Evolutionary conservation across 768 basidiomycete genomes (phyloP).

Genomic region (Hebeloma cylindrosporum): DNA sequence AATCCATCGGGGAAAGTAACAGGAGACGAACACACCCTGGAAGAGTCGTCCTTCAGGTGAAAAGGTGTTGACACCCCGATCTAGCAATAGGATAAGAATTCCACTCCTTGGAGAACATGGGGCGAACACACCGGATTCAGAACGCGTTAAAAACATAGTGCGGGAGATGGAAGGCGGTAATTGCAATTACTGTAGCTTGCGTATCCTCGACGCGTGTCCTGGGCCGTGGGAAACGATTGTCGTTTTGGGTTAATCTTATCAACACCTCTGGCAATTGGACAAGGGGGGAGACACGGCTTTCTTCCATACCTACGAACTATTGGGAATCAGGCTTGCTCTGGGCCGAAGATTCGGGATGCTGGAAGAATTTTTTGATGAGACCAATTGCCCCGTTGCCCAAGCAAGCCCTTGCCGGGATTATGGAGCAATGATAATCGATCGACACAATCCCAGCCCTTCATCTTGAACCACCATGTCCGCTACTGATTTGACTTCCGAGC

Average conservation of each 20-base stretch:
- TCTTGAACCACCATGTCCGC: slow-evolving; percentile 31
- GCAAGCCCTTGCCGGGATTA: too few species aligned
- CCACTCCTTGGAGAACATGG: neutral
- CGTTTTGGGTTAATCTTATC: slow-evolving; percentile 35
- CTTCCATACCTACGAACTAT: neutral
- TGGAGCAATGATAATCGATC: slow-evolving; percentile 9
- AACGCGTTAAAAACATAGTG: slow-evolving; percentile 90
- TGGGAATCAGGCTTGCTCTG: neutral
- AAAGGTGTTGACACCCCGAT: slow-evolving; percentile 98
- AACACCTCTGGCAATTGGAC: too few species aligned
- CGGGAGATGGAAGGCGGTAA: slow-evolving; percentile 21
- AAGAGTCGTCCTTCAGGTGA: slow-evolving; percentile 98
- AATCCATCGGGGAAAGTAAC: slow-evolving; percentile 11
- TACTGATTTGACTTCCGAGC: slow-evolving; percentile 39
- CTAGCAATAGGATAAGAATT: slow-evolving; percentile 42
- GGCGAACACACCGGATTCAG: slow-evolving; percentile 75
- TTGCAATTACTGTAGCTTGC: slow-evolving; percentile 29
- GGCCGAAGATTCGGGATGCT: neutral
- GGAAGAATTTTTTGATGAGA: too few species aligned
- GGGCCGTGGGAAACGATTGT: slow-evolving; percentile 46
- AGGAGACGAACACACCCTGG: slow-evolving; percentile 94
- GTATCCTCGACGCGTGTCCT: slow-evolving; percentile 48
- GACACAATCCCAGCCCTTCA: neutral
- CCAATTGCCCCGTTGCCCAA: too few species aligned
- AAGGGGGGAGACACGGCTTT: neutral